A percentile compares a stretch with the other conserved stretches of the same genome.
Conservation (phyloP, 2,329 filamentous ascomycete genomes). For the Stachybotrys chlorohalonatus region DNA sequence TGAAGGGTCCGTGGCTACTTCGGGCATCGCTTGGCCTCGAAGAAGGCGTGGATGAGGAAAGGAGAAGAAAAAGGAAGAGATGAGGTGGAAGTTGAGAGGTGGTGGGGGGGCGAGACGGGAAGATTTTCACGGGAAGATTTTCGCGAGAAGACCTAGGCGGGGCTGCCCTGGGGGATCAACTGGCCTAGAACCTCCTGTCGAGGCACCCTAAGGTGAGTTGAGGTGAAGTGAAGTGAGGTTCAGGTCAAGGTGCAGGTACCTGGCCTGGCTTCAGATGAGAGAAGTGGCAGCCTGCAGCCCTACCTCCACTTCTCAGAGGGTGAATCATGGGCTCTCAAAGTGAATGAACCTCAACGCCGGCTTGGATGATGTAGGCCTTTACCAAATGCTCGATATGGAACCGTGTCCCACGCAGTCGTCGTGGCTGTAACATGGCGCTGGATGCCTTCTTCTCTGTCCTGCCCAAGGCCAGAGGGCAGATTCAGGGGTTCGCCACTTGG, state of each 20-base stretch:
- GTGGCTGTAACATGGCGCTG: no score
- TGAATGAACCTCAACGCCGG: neutral
- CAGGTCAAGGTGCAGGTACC: neutral
- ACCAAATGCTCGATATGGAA: no score
- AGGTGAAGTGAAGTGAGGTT: neutral
- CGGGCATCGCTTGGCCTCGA: conserved; percentile 13
- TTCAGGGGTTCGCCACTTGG: no score
- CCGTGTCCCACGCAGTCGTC: no score
- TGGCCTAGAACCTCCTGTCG: neutral
- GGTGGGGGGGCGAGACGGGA: no score
- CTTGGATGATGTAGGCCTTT: no score
- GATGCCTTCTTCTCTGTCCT: no score
- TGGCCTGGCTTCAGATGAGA: neutral
- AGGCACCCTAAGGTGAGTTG: neutral
- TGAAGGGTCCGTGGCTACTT: conserved; percentile 14
- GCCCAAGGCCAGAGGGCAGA: no score
- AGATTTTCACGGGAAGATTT: neutral
- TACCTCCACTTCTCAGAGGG: neutral
- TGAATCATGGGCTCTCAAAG: neutral
- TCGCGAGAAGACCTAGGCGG: neutral
- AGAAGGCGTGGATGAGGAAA: conserved; percentile 1
- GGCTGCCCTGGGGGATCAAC: neutral
- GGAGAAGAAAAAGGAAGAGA: conserved; percentile 1
- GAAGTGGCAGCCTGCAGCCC: neutral
- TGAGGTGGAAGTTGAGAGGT: neutral